Percentiles rank a stretch among this genome's conserved stretches.
phyloP scores from a whole-genome alignment of 345 rosid genomes.

The Barbarea vulgaris region DNA sequence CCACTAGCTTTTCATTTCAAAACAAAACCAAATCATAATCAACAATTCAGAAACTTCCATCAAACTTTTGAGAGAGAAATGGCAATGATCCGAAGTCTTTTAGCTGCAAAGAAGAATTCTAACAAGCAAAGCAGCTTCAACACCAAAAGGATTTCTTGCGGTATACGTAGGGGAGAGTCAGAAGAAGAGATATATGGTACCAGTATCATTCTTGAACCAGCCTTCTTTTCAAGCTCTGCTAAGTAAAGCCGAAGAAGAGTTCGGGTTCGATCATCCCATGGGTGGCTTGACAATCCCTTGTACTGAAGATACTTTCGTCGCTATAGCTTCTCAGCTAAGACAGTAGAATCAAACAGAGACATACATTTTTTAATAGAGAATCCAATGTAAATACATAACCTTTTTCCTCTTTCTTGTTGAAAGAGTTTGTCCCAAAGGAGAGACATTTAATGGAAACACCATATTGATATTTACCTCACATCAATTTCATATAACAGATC shows the following conservation, averaged over 20 bases:
- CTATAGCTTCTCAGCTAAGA: slow-evolving; percentile 5
- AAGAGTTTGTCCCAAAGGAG: slow-evolving; percentile 2
- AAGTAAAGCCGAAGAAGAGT: slow-evolving; percentile 52
- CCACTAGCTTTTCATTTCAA: neutral
- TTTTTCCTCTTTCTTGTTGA: neutral
- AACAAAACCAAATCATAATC: neutral
- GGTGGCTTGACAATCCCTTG: slow-evolving; percentile 56
- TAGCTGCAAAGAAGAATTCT: slow-evolving; percentile 12
- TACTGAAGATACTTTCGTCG: slow-evolving; percentile 42
- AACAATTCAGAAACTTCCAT: neutral
- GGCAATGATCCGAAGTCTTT: neutral
- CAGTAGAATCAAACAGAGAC: neutral
- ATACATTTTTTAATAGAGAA: neutral
- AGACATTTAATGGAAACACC: neutral
- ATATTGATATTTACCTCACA: neutral
- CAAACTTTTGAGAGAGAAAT: slow-evolving; percentile 10
- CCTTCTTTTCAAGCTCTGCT: slow-evolving; percentile 48
- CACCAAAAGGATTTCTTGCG: slow-evolving; percentile 44
- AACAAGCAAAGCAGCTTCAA: neutral
- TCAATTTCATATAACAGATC: neutral
- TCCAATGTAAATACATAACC: neutral
- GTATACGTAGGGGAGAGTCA: slow-evolving; percentile 51
- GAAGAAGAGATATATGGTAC: slow-evolving; percentile 46
- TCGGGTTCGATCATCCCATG: slow-evolving; percentile 49
- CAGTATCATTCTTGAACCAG: slow-evolving; percentile 42